A percentile compares a stretch with the other conserved stretches of the same genome.
Evolutionary conservation across 2,329 filamentous ascomycete species (phyloP).

Genomic region (Ceratocystis lukuohia): DNA sequence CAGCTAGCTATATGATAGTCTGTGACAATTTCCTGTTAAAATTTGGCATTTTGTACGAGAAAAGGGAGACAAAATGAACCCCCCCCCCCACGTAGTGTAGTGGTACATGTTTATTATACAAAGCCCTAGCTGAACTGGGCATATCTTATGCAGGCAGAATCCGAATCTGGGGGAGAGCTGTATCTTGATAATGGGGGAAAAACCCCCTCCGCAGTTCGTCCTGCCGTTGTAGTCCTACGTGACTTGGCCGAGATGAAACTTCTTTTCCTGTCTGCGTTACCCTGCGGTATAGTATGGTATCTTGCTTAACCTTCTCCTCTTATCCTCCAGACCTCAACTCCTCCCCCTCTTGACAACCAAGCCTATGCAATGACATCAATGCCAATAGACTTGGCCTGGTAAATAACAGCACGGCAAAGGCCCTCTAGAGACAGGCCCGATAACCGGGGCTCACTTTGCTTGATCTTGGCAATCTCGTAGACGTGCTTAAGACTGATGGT

Average conservation of each 20-base stretch:
- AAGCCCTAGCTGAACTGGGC: background rate
- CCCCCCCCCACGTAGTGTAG: background rate
- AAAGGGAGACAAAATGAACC: background rate
- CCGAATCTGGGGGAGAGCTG: background rate
- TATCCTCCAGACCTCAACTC: background rate
- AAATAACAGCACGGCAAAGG: conserved; percentile 60
- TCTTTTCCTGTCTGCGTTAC: background rate
- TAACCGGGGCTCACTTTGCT: conserved; percentile 62
- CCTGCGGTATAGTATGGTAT: background rate
- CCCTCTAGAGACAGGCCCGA: conserved; percentile 59
- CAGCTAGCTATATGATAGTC: background rate
- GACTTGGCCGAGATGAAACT: background rate
- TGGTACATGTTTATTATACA: conserved; percentile 4
- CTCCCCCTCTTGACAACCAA: background rate
- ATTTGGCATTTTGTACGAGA: background rate
- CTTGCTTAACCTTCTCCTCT: background rate
- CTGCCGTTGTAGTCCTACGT: background rate
- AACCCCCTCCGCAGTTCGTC: background rate
- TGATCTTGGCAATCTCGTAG: conserved; percentile 96
- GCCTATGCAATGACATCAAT: conserved; percentile 52
- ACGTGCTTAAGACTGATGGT: conserved; percentile 86
- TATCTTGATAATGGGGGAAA: background rate
- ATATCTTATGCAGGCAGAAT: background rate
- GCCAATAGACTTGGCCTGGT: conserved; percentile 62
- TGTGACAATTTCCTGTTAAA: background rate